Percentiles rank a stretch among this genome's conserved stretches.
Conservation (phyloP, 257 asterid species). For the Rhazya stricta region DNA sequence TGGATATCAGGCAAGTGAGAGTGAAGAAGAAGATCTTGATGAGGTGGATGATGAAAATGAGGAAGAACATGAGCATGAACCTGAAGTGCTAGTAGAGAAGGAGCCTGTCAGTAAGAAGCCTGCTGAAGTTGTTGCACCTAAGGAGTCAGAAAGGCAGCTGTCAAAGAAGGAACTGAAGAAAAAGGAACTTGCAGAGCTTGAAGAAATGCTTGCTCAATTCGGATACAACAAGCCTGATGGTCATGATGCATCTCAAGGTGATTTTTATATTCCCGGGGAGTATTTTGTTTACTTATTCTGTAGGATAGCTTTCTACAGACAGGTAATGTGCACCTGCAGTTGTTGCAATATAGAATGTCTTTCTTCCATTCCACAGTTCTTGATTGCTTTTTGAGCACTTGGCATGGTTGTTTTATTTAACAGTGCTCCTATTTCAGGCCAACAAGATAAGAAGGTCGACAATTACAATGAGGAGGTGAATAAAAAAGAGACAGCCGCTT, state of each 20-base stretch:
- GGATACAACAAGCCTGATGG: slow-evolving; percentile 48
- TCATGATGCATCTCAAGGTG: slow-evolving; percentile 52
- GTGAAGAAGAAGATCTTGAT: slow-evolving; percentile 42
- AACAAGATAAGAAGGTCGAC: slow-evolving; percentile 44
- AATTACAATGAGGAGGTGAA: slow-evolving; percentile 44
- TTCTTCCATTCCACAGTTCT: neutral
- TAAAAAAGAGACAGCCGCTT: slow-evolving; percentile 47
- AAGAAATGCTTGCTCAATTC: slow-evolving; percentile 84
- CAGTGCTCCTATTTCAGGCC: slow-evolving; percentile 10
- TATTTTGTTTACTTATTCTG: neutral
- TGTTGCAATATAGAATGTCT: neutral
- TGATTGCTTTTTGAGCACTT: slow-evolving; percentile 6
- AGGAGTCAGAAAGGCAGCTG: slow-evolving; percentile 84
- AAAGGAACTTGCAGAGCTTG: slow-evolving; percentile 95
- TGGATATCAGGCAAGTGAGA: slow-evolving; percentile 38
- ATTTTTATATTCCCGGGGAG: neutral
- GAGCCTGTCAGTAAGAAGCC: slow-evolving; percentile 34
- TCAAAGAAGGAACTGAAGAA: slow-evolving; percentile 92
- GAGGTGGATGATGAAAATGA: slow-evolving; percentile 56
- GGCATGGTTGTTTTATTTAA: neutral
- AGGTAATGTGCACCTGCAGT: neutral
- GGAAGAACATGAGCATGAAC: slow-evolving; percentile 70
- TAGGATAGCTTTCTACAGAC: neutral
- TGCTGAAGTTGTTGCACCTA: slow-evolving; percentile 50
- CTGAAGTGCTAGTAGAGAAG: slow-evolving; percentile 53